Evolutionary conservation across 2,329 filamentous ascomycete species (phyloP).

Genomic region (Aaosphaeria pasadenensis): DNA sequence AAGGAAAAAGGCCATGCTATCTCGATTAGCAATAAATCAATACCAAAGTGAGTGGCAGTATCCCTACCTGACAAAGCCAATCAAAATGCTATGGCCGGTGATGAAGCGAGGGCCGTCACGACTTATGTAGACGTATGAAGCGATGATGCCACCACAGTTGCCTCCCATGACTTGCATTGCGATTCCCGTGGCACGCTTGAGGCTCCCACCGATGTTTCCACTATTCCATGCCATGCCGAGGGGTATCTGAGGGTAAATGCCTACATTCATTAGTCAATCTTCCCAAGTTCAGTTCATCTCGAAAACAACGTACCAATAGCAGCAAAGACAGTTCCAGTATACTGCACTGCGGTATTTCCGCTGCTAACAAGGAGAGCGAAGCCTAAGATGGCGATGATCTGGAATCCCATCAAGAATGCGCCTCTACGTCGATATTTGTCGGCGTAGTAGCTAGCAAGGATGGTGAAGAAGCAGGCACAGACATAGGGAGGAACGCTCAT

Average conservation of each 20-base stretch:
- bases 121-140: constrained; percentile 48
- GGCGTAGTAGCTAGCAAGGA: constrained; percentile 26
- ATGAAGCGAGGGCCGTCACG: constrained; percentile 45
- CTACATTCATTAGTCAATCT: constrained; percentile 12
- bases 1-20: constrained; percentile 49
- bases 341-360: constrained; percentile 24
- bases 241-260: constrained; percentile 56
- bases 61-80: constrained; percentile 41
- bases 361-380: constrained; percentile 31
- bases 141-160: constrained; percentile 71
- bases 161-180: constrained; percentile 56
- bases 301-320: constrained; percentile 10
- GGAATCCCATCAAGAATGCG: constrained; percentile 29
- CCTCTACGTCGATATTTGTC: constrained; percentile 26
- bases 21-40: not conserved
- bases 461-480: constrained; percentile 35
- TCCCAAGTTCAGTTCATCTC: not conserved
- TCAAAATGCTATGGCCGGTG: constrained; percentile 46
- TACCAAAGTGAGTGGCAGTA: not conserved
- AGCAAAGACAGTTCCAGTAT: constrained; percentile 32
- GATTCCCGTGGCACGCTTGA: constrained; percentile 56
- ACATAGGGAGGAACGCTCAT: constrained; percentile 66
- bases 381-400: constrained; percentile 54
- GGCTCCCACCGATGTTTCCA: constrained; percentile 55
- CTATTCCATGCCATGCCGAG: constrained; percentile 58